Percentiles rank a stretch among this genome's conserved stretches.
phyloP scores from a whole-genome alignment of 768 basidiomycete species.

The Suillus lakei region DNA sequence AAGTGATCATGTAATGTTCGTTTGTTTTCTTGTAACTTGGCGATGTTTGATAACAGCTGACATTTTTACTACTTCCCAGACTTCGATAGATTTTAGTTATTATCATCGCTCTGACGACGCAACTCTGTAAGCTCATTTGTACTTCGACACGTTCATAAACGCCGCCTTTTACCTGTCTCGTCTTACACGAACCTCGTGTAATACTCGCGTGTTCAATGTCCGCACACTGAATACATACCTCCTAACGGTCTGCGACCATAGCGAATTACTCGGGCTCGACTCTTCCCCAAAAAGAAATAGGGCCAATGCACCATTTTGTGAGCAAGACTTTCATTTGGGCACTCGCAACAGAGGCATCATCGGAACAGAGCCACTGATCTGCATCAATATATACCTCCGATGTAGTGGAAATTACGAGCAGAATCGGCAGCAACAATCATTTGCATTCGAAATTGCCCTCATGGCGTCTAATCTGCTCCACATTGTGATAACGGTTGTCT shows the following conservation, averaged over 20 bases:
- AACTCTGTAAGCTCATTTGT: background rate
- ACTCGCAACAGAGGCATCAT: background rate
- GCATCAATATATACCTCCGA: background rate
- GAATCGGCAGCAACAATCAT: background rate
- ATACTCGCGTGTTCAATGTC: background rate
- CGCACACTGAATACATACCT: background rate
- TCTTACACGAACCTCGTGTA: conserved; percentile 3
- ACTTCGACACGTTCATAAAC: background rate
- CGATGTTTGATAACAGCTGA: background rate
- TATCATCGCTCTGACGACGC: background rate
- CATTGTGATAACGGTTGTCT: background rate
- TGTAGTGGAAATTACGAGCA: background rate
- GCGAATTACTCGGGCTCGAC: background rate
- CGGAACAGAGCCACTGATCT: background rate
- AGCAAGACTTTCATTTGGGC: background rate
- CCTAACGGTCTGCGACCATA: background rate
- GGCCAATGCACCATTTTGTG: background rate
- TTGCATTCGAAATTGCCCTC: background rate
- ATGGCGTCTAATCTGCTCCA: background rate
- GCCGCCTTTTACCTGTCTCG: background rate
- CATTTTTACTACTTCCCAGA: background rate
- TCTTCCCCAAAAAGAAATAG: background rate
- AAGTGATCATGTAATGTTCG: conserved; percentile 1
- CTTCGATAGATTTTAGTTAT: background rate
- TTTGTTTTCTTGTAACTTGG: background rate